Evolutionary conservation across 805 yeast species (phyloP), one percentile per base, ranked within the genome.

Genomic region (Kazachstania taianensis): DNA sequence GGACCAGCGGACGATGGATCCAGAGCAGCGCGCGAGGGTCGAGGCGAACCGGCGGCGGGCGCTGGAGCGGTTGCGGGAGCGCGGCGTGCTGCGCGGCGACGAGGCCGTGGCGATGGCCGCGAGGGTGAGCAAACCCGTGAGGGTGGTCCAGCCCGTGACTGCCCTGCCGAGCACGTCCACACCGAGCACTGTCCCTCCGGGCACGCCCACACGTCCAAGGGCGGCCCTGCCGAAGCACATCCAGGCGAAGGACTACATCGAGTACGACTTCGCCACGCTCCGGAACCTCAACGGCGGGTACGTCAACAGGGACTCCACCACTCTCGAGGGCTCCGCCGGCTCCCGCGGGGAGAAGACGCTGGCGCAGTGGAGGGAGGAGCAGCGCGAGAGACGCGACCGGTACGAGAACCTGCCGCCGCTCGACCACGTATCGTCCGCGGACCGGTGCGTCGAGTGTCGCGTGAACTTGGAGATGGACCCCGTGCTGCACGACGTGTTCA

Each of bases 181-280:
- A n/a, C 10, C 32, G 18, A 25, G n/a, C 31, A 24, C 20, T 19
- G 20, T 4, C 12, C 28, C 35, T n/a, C 20, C 30, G 10, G n/a
- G 24, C 6, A 12, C 32, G 8, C 25, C 19, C 5, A 28, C 20
- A 8, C n/a, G n/a, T n/a, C n/a, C n/a, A n/a, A 22, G 13, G 18
- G 35, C 15, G 38, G 32, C 20, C 9, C 27, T 6, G 13, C 20
- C 14, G 10, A 19, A 15, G 16, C 56, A 46, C 14, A 71, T 81
- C 19, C 65, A 69, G 39, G 73, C 69, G 35, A 65, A 69, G 23
- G 86, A 81, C 46, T 82, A 81, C 52, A 81, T 82, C 20, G 92
- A 82, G 41, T 83, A 77, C 56, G 96, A 92, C 59, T 73, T 92
- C 46, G 73, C 96, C 2, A 81, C 85, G n/a, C 81, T 94, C 85